Conservation (phyloP, 768 basidiomycete genomes). For the Tricholoma hemisulphureum region DNA sequence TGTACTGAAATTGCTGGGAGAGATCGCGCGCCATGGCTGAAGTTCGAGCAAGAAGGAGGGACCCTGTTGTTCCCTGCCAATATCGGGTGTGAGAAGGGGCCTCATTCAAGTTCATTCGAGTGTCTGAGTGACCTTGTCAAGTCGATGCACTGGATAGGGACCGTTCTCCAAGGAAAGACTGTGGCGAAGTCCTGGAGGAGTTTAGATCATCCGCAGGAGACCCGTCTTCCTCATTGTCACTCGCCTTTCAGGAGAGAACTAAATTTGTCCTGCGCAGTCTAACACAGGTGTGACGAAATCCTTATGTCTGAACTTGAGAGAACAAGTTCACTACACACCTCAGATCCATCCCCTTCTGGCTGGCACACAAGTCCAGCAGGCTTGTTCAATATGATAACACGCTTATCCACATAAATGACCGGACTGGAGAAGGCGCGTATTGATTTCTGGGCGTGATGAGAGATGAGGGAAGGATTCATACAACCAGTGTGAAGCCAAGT, state of each 20-base stretch:
- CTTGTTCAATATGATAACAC: conserved; percentile 58
- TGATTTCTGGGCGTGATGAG: neutral
- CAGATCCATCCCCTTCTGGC: conserved; percentile 21
- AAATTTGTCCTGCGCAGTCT: conserved; percentile 23
- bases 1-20: conserved; percentile 51
- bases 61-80: conserved; percentile 59
- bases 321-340: neutral
- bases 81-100: neutral
- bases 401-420: conserved; percentile 51
- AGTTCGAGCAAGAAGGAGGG: conserved; percentile 53
- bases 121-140: conserved; percentile 55
- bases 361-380: conserved; percentile 59
- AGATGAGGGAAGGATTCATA: neutral
- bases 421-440: conserved; percentile 3
- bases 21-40: conserved; percentile 43
- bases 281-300: neutral
- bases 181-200: conserved; percentile 6
- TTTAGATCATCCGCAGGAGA: neutral
- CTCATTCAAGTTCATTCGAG: neutral
- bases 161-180: conserved; percentile 28
- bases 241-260: conserved; percentile 36
- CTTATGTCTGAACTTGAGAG: no score
- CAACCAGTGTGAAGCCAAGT: no score
- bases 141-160: conserved; percentile 59
- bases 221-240: conserved; percentile 12